Evolutionary conservation across 1,284 basidiomycete genomes (phyloP), one percentile per base, ranked within the genome.

Genomic region (Pseudozyma flocculosa): DNA sequence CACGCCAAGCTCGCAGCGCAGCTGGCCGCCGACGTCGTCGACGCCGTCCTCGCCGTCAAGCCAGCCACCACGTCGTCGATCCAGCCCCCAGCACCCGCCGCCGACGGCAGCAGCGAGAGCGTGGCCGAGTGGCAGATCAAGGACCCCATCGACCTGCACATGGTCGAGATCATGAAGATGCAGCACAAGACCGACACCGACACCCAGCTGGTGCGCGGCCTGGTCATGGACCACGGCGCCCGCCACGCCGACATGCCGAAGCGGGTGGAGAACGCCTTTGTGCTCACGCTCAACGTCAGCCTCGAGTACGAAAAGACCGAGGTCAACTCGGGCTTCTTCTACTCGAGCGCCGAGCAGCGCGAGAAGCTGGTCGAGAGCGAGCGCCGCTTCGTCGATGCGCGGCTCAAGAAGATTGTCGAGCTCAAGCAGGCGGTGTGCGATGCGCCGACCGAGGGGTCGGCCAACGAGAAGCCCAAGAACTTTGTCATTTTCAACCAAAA

Each of bases 151-250:
- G 95, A 99, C 82, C 82, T 99, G 61, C 94, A 98, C 82, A 99
- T 99, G 95, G 84, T 99, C 51, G 95, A 99, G 81, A 88, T 98
- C 72, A 98, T 98, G 94, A 98, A 98, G 83, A 99, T 99, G 95
- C 94, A 97, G 80, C 95, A 99, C 82, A 88, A 92, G 76, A 93
- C 89, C 47, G 92, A 95, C 55, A 92, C 91, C 40, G 95, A 99
- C 80, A 98, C 95, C n/a, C 89, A 95, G 79, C 86, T 99, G 45
- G 83, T 99, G 70, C 88, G 90, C 69, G 95, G 95, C 47, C 84
- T 98, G 52, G 95, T 99, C 43, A 83, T 99, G 73, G 84, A 85
- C 70, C 92, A 99, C 78, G 95, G 95, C 66, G 92, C 91, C 43
- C 83, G 95, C 67, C 95, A 99, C 81, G 93, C 94, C 4, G 95